These are phyloP conservation scores for Globisporangium camurandrum DNA, from an alignment of 352 stramenopile species.

Conservation along the genomic window DNA sequence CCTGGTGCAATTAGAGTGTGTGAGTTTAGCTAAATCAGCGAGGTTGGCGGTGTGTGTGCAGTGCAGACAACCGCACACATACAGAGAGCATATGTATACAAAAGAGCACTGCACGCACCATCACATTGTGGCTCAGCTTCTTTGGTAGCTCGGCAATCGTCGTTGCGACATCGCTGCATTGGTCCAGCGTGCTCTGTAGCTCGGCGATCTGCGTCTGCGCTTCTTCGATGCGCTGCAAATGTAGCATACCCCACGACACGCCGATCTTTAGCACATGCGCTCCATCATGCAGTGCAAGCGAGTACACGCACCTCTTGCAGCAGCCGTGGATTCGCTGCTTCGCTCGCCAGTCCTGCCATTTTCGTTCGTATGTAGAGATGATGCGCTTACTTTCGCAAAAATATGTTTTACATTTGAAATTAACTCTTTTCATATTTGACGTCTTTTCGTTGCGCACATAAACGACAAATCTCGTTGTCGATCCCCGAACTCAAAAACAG, in stretches of 20 bases:
- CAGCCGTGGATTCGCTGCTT: conserved; percentile 43
- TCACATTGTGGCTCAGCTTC: conserved; percentile 72
- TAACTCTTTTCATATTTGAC: too few relatives aligned
- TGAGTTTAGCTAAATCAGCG: too few relatives aligned
- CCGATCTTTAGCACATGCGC: background rate
- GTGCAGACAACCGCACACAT: background rate
- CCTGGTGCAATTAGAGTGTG: conserved; percentile 20
- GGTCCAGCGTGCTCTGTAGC: conserved; percentile 47
- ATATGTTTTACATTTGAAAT: background rate
- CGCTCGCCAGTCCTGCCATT: conserved; percentile 19
- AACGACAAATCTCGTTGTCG: conserved; percentile 69
- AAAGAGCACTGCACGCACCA: conserved; percentile 27
- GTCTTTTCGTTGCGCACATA: too few relatives aligned
- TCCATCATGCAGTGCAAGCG: background rate
- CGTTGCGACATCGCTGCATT: conserved; percentile 40
- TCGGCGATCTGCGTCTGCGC: conserved; percentile 38
- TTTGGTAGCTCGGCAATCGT: conserved; percentile 64
- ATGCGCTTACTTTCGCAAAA: background rate
- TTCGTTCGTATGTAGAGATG: too few relatives aligned
- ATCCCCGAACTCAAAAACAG: conserved; percentile 57
- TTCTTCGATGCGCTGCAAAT: conserved; percentile 44
- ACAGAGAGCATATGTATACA: background rate
- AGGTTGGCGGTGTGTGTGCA: too few relatives aligned
- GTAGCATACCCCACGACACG: background rate
- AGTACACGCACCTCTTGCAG: conserved; percentile 42